Percentiles rank a stretch among this genome's conserved stretches.
Evolutionary conservation across 1,284 basidiomycete genomes (phyloP).

Genomic region (Somion occarium): DNA sequence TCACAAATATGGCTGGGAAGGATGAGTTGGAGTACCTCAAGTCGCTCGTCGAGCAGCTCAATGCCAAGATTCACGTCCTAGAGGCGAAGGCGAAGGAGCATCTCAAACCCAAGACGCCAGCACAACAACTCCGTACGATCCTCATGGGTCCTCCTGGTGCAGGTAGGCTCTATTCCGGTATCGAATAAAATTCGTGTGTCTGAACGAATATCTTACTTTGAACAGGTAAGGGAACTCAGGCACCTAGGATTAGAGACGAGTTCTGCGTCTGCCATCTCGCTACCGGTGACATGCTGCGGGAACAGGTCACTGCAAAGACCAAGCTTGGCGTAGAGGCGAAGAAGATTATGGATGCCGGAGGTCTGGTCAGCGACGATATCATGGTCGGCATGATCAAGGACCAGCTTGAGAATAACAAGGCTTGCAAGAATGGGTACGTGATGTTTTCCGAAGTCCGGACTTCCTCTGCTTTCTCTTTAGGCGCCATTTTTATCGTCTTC

Average conservation of each 20-base stretch:
- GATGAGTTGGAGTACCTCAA: slow-evolving; percentile 89
- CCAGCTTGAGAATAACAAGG: slow-evolving; percentile 90
- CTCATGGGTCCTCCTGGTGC: slow-evolving; percentile 96
- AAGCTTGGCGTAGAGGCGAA: slow-evolving; percentile 89
- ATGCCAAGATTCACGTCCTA: slow-evolving; percentile 71
- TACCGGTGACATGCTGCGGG: slow-evolving; percentile 97
- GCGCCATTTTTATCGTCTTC: not conserved
- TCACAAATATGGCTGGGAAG: slow-evolving; percentile 12
- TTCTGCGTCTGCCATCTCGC: slow-evolving; percentile 98
- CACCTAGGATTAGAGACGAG: slow-evolving; percentile 87
- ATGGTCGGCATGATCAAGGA: slow-evolving; percentile 98
- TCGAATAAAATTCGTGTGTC: not conserved
- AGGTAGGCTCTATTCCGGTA: slow-evolving; percentile 48
- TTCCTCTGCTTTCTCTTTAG: slow-evolving; percentile 1
- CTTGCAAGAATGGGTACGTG: slow-evolving; percentile 88
- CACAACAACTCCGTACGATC: slow-evolving; percentile 84
- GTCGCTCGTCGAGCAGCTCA: slow-evolving; percentile 76
- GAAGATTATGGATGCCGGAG: slow-evolving; percentile 97
- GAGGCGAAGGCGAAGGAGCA: slow-evolving; percentile 59
- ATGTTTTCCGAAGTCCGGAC: slow-evolving; percentile 16
- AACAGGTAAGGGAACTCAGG: slow-evolving; percentile 96
- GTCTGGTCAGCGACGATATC: slow-evolving; percentile 93
- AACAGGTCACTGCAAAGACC: slow-evolving; percentile 89
- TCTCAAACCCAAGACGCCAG: slow-evolving; percentile 48
- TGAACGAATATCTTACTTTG: not conserved